Evolutionary conservation across 2,329 filamentous ascomycete species (phyloP), one percentile per base, ranked within the genome.

Genomic region (Sporothrix schenckii): DNA sequence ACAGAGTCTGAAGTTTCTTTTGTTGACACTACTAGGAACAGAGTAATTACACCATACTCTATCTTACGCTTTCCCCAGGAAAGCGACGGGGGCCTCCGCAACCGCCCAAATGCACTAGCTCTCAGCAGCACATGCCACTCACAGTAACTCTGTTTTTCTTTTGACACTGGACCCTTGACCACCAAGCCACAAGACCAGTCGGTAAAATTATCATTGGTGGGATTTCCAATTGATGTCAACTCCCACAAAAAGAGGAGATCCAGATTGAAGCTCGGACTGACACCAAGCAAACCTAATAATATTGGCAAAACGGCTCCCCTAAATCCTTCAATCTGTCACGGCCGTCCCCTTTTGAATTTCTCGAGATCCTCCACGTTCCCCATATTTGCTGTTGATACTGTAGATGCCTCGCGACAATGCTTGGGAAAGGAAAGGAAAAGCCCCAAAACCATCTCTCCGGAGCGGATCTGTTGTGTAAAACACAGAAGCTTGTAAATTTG

Each of bases 171-270:
- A 24, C 34, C 56, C 13, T 61, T 61, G 58, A 27, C n/a, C 13
- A 27, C 58, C 39, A 27, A 27, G n/a, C 27, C 16, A 19, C 19
- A 16, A 19, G 9, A 21, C 11, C 21, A 24, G 24, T 63, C 67
- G 69, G 69, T 52, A 19, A 60, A 70, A 70, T 70, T 70, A 27
- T 53, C 61, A 70, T 70, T 70, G 61, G 69, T 70, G 69, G 69
- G 53, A 70, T 66, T 61, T 66, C 52, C 61, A 21, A 16, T 7
- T 16, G 14, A 27, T 53, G 13, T 39, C 11, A 39, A 16, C 65
- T 54, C 65, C 65, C 63, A 66, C 63, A 44, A 41, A 53, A 66
- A 39, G 49, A 66, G 49, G 19, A 41, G 27, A 21, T 19, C 19
- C 49, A 21, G 16, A 27, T 30, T 14, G 53, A 56, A 39, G 30